A percentile compares a stretch with the other conserved stretches of the same genome.
Evolutionary conservation across 2,329 filamentous ascomycete genomes (phyloP).

Genomic region (Pseudogymnoascus sp.): DNA sequence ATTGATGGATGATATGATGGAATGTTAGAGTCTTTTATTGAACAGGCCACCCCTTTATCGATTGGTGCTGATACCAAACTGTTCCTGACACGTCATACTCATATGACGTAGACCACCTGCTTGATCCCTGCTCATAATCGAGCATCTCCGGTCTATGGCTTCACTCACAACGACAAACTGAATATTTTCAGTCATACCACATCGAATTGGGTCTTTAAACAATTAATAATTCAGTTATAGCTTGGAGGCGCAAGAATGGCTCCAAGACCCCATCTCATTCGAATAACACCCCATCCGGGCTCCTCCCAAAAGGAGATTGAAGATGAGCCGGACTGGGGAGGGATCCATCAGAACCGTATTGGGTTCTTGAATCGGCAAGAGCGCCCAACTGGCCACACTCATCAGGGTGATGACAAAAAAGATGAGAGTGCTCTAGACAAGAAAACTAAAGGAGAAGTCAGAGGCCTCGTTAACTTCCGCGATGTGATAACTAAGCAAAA

Average conservation of each 20-base stretch:
- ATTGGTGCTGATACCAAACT: background rate
- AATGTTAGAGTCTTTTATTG: background rate
- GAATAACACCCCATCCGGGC: slow-evolving; percentile 30
- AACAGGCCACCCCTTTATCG: background rate
- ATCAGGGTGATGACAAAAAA: slow-evolving; percentile 24
- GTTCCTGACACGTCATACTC: background rate
- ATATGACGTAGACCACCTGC: background rate
- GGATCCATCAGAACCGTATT: slow-evolving; percentile 33
- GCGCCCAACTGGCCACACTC: slow-evolving; percentile 34
- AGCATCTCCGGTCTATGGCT: background rate
- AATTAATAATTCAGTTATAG: background rate
- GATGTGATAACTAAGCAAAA: slow-evolving; percentile 28
- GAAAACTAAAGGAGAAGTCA: slow-evolving; percentile 13
- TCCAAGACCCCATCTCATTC: background rate
- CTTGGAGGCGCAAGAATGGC: background rate
- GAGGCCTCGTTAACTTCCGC: slow-evolving; percentile 33
- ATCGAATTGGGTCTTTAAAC: background rate
- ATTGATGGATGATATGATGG: background rate
- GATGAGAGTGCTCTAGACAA: slow-evolving; percentile 11
- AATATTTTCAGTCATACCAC: background rate
- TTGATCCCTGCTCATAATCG: background rate
- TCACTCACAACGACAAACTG: background rate
- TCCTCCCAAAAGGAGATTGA: slow-evolving; percentile 34
- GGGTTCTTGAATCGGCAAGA: slow-evolving; percentile 33
- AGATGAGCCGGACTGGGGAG: slow-evolving; percentile 37